These are phyloP conservation scores for Nemania sp. DNA, from an alignment of 2,329 filamentous ascomycete genomes.

Conservation along the genomic window DNA sequence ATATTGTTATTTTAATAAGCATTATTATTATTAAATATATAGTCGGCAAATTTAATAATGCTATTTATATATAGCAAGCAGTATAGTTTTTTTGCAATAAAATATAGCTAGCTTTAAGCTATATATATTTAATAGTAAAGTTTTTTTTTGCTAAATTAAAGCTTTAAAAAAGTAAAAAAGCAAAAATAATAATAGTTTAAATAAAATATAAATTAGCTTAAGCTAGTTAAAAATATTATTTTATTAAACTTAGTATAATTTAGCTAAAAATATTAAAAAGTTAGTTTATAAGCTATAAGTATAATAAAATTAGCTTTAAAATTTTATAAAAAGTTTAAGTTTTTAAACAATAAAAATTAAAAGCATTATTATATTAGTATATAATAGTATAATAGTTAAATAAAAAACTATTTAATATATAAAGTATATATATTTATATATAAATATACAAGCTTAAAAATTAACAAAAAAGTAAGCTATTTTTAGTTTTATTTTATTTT, in stretches of 20 bases:
- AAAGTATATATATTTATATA: too few relatives aligned
- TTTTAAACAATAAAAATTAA: too few relatives aligned
- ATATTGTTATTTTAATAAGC: constrained; percentile 3
- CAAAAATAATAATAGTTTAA: background rate
- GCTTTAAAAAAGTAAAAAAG: background rate
- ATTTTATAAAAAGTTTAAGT: too few relatives aligned
- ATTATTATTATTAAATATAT: constrained; percentile 16
- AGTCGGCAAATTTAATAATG: background rate
- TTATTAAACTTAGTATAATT: background rate
- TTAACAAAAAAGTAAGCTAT: too few relatives aligned
- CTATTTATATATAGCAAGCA: constrained; percentile 2
- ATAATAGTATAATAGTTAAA: too few relatives aligned
- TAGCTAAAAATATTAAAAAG: background rate
- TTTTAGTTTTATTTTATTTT: too few relatives aligned
- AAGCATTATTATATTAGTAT: too few relatives aligned
- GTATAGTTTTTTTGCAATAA: background rate
- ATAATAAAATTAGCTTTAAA: background rate
- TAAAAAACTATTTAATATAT: too few relatives aligned
- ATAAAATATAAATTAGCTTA: background rate
- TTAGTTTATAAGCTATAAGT: background rate
- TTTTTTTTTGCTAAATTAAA: background rate
- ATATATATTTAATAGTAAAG: background rate
- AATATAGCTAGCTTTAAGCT: background rate
- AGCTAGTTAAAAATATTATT: background rate
- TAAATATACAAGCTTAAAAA: too few relatives aligned